These are phyloP conservation scores for Jasminum sambac DNA, from an alignment of 257 asterid genomes.

Conservation along the genomic window DNA sequence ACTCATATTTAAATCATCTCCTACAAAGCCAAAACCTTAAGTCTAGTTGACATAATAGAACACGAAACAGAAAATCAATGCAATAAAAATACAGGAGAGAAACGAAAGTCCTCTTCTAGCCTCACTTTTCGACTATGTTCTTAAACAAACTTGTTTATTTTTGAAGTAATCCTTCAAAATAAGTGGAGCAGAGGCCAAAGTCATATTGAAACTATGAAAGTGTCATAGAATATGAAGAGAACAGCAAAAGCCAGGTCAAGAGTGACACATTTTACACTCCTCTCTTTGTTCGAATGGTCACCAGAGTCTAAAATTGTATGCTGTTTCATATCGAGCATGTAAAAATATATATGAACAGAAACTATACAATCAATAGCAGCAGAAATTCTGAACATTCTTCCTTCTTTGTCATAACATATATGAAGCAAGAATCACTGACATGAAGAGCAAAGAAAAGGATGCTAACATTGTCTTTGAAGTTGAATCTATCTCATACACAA, in stretches of 20 bases:
- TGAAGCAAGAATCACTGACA: no score
- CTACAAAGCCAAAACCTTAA: conserved; percentile 40
- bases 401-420: no score
- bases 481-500: no score
- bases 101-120: conserved; percentile 72
- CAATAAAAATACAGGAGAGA: conserved; percentile 6
- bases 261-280: conserved; percentile 62
- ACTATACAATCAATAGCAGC: no score
- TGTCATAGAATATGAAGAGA: conserved; percentile 16
- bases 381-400: no score
- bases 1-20: conserved; percentile 49
- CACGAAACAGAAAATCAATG: conserved; percentile 16
- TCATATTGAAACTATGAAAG: conserved; percentile 12
- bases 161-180: conserved; percentile 55
- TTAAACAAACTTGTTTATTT: conserved; percentile 68
- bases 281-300: conserved; percentile 68
- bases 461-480: no score
- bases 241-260: conserved; percentile 9
- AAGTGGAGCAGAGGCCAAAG: conserved; percentile 4
- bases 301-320: no score
- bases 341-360: no score
- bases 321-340: no score
- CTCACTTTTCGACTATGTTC: conserved; percentile 66
- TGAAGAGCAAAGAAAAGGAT: no score
- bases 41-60: conserved; percentile 8